Evolutionary conservation across 2,329 filamentous ascomycete genomes (phyloP).

Genomic region (Sphaerulina musiva): DNA sequence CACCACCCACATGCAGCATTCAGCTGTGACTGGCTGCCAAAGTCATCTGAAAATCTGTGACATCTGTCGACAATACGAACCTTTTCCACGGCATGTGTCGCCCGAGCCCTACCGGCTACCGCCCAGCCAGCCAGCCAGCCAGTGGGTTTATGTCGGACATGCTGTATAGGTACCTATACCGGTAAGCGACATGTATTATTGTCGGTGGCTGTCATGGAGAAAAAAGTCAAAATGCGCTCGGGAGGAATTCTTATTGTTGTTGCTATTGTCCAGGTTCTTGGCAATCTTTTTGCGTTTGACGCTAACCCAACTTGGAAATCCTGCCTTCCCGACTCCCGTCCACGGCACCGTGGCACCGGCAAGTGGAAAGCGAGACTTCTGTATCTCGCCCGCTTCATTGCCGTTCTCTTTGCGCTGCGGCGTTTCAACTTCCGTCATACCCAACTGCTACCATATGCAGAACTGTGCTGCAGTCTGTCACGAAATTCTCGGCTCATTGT

Average conservation of each 20-base stretch:
- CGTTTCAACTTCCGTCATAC: too few relatives aligned
- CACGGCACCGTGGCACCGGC: too few relatives aligned
- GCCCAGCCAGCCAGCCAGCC: not conserved
- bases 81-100: not conserved
- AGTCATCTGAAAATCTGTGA: not conserved
- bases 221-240: not conserved
- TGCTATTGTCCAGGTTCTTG: not conserved
- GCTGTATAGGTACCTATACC: not conserved
- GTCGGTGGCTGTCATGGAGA: not conserved
- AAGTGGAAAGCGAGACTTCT: too few relatives aligned
- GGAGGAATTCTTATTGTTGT: not conserved
- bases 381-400: too few relatives aligned
- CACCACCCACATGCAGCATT: not conserved
- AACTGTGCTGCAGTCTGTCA: too few relatives aligned
- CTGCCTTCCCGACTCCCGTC: too few relatives aligned
- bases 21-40: not conserved
- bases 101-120: not conserved
- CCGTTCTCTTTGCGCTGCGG: too few relatives aligned
- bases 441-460: too few relatives aligned
- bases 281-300: not conserved
- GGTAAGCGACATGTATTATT: not conserved
- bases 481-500: too few relatives aligned
- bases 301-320: too few relatives aligned
- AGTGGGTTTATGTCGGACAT: not conserved
- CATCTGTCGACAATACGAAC: constrained; percentile 2